Evolutionary conservation across 768 basidiomycete species (phyloP), one percentile per base, ranked within the genome.

Genomic region (Auricularia sp.): DNA sequence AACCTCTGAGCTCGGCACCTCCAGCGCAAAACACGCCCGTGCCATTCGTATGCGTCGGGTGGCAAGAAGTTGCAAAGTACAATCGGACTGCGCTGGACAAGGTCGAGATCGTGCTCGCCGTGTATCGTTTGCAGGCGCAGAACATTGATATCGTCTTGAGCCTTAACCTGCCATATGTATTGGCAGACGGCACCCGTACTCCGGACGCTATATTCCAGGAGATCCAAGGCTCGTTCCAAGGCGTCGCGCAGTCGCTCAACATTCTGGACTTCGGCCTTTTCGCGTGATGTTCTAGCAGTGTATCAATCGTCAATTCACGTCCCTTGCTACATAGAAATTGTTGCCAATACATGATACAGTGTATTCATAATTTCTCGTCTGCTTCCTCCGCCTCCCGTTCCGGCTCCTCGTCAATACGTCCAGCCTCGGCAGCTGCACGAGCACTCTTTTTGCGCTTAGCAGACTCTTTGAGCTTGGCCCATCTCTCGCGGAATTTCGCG

Each of bases 401-500:
- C 3, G 83, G 84, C 62, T 85, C 83, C 70, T 85, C 83, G 44
- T 87, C 82, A 64, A 93, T 94, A 62, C 83, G 81, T 44, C 45
- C 51, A 18, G 81, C 80, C 8, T 81, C 82, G 1, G 80, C 82
- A 63, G 84, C 85, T 14, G 77, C 80, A 69, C 82, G 83, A 62
- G 86, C 86, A 70, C 90, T 88, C 73, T 92, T 90, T 77, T 93
- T 92, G 66, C 88, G 85, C 74, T 87, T 91, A 7, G 90, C 88
- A 34, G 88, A 89, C 71, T 94, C 92, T 73, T 94, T 94, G 65
- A 94, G 77, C 73, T 91, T 92, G 72, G 90, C 89, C 92, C 92
- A 94, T 47, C 90, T 82, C 75, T 93, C 92, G 34, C 88, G 84
- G 75, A 90, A 93, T 70, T 89, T 88, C 24, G 81, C 79, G 68